Evolutionary conservation across 2,329 filamentous ascomycete genomes (phyloP).

Genomic region (Aureobasidium sp.): DNA sequence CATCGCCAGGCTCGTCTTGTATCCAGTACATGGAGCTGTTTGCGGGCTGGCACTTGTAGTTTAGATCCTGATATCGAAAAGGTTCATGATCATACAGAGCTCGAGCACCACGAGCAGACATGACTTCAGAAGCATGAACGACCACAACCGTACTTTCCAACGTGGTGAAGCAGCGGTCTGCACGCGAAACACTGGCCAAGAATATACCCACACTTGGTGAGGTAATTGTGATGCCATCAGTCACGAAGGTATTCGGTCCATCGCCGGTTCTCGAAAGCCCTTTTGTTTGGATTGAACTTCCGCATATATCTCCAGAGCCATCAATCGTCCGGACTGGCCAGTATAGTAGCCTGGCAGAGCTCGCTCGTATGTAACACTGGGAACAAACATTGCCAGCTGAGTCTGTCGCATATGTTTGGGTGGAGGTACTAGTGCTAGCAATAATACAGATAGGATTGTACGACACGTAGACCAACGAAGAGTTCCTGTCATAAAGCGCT

Average conservation of each 20-base stretch:
- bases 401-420: neutral
- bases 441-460: neutral
- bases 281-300: neutral
- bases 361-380: neutral
- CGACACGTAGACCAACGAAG: neutral
- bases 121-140: constrained; percentile 14
- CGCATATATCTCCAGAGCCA: neutral
- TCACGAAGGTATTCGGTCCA: neutral
- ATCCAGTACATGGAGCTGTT: constrained; percentile 18
- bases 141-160: neutral
- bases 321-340: neutral
- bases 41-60: constrained; percentile 20
- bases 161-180: neutral
- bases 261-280: neutral
- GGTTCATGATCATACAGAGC: constrained; percentile 16
- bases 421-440: neutral
- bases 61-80: constrained; percentile 23
- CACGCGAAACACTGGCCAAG: neutral
- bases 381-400: neutral
- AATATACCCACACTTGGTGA: neutral
- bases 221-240: neutral
- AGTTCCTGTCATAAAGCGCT: neutral
- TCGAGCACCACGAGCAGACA: constrained; percentile 20
- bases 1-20: constrained; percentile 16
- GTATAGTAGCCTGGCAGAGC: neutral